Evolutionary conservation across 805 yeast species (phyloP).

Genomic region (Barnettozyma pratensis): DNA sequence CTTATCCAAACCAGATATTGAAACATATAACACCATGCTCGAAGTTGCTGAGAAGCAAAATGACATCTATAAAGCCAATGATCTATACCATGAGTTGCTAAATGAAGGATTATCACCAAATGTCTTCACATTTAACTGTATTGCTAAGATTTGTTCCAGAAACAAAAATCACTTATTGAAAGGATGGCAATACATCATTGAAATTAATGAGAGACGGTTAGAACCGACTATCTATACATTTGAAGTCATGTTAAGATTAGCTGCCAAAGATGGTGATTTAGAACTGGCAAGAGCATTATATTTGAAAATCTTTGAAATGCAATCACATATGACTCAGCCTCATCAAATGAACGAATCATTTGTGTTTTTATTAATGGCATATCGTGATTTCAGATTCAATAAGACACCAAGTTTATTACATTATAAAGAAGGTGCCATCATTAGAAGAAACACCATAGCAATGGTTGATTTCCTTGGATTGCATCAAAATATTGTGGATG

Average conservation of each 20-base stretch:
- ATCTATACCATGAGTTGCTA: slow-evolving; percentile 67
- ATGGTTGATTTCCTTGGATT: slow-evolving; percentile 34
- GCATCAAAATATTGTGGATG: slow-evolving; percentile 15
- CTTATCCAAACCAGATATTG: slow-evolving; percentile 59
- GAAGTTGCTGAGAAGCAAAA: slow-evolving; percentile 56
- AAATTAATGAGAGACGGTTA: slow-evolving; percentile 45
- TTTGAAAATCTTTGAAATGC: slow-evolving; percentile 38
- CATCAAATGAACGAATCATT: slow-evolving; percentile 12
- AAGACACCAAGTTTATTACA: slow-evolving; percentile 32
- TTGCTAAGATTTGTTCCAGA: slow-evolving; percentile 66
- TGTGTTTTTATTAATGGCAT: slow-evolving; percentile 41
- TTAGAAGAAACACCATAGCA: slow-evolving; percentile 42
- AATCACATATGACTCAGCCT: neutral
- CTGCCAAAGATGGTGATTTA: slow-evolving; percentile 79
- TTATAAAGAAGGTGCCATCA: slow-evolving; percentile 40
- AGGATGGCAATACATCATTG: slow-evolving; percentile 78
- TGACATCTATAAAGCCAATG: slow-evolving; percentile 70
- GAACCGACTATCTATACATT: slow-evolving; percentile 42
- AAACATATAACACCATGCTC: slow-evolving; percentile 69
- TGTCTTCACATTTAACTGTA: slow-evolving; percentile 42
- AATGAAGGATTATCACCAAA: slow-evolving; percentile 32
- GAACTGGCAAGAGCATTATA: slow-evolving; percentile 65
- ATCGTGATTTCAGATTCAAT: slow-evolving; percentile 34
- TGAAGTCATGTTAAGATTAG: slow-evolving; percentile 66
- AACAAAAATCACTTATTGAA: slow-evolving; percentile 39